phyloP scores from a whole-genome alignment of 1,284 basidiomycete genomes.

The Tylopilus sp. region DNA sequence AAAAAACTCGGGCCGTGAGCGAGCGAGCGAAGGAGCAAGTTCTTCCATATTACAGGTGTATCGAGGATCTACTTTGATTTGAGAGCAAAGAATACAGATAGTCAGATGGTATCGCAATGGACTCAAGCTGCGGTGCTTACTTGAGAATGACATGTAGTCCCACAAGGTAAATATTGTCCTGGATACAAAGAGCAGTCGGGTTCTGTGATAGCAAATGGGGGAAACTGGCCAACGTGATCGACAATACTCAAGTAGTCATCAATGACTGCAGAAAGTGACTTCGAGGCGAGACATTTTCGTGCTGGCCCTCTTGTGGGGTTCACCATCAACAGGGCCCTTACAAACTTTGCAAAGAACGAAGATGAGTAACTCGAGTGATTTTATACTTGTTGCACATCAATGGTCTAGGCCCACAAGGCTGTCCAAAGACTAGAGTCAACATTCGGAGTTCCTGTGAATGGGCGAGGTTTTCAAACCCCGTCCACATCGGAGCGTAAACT shows the following conservation, averaged over 20 bases:
- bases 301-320: no score
- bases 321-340: no score
- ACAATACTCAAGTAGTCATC: neutral
- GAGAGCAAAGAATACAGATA: neutral
- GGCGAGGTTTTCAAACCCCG: no score
- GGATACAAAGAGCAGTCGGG: neutral
- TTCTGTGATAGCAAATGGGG: constrained; percentile 2
- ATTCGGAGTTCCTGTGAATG: no score
- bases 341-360: no score
- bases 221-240: neutral
- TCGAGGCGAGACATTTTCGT: no score
- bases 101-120: neutral
- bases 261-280: no score
- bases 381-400: no score
- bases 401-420: no score
- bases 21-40: neutral
- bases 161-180: neutral
- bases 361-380: no score
- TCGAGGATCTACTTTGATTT: neutral
- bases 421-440: no score
- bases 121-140: neutral
- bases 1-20: neutral
- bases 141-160: neutral
- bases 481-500: no score
- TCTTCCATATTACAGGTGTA: neutral